Evolutionary conservation across 1,139 yeast genomes (phyloP).

Genomic region (Hansenula lynferdii): DNA sequence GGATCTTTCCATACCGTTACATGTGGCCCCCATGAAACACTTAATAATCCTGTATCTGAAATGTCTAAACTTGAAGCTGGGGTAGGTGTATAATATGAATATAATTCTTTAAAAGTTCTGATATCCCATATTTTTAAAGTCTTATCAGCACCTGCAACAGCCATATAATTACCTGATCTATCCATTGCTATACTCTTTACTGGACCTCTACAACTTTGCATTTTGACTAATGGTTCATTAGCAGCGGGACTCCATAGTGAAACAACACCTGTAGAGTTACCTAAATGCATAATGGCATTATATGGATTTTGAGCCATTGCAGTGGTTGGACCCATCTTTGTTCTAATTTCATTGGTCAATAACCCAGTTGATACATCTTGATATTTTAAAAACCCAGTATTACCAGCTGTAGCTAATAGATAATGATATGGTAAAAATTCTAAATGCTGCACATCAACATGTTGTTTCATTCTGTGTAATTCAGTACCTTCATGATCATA

Average conservation of each 20-base stretch:
- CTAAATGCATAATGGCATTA: conserved; percentile 93
- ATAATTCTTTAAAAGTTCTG: conserved; percentile 73
- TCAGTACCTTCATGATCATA: conserved; percentile 91
- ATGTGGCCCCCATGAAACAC: conserved; percentile 94
- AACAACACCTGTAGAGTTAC: conserved; percentile 91
- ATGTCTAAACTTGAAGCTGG: conserved; percentile 79
- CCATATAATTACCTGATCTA: conserved; percentile 94
- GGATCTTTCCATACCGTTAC: conserved; percentile 85
- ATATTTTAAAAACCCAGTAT: conserved; percentile 81
- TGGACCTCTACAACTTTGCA: conserved; percentile 82
- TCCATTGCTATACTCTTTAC: conserved; percentile 82
- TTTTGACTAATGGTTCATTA: conserved; percentile 79
- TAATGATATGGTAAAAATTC: conserved; percentile 94
- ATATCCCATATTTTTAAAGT: conserved; percentile 91
- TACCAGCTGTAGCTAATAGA: conserved; percentile 81
- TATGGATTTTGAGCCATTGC: conserved; percentile 90
- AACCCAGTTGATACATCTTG: conserved; percentile 96
- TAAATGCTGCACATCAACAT: conserved; percentile 74
- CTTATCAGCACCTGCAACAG: conserved; percentile 85
- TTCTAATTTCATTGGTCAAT: conserved; percentile 75
- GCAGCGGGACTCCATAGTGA: conserved; percentile 92
- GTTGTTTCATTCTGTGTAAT: conserved; percentile 86
- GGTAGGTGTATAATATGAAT: conserved; percentile 62
- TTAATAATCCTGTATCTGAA: conserved; percentile 82
- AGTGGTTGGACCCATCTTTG: conserved; percentile 87